Percentiles rank a stretch among this genome's conserved stretches.
phyloP scores from a whole-genome alignment of 768 basidiomycete species.

The Termitomyces sp. region DNA sequence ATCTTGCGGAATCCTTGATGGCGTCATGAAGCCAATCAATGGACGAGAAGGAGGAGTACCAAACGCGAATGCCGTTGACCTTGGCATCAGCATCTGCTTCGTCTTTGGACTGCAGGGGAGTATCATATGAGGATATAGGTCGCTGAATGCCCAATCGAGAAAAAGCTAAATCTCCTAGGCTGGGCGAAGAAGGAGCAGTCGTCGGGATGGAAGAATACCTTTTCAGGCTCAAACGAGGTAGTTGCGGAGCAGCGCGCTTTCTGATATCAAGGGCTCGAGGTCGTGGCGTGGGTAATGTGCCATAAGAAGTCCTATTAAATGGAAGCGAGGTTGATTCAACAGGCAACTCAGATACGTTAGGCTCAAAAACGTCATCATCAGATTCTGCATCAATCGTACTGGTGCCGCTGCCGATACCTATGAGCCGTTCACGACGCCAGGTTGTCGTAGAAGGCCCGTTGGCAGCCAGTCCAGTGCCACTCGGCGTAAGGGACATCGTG shows the following conservation, averaged over 20 bases:
- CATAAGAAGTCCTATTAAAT: slow-evolving; percentile 43
- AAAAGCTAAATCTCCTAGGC: slow-evolving; percentile 32
- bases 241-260: slow-evolving; percentile 30
- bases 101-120: slow-evolving; percentile 30
- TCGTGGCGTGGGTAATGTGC: slow-evolving; percentile 37
- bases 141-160: slow-evolving; percentile 43
- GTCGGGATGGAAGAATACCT: slow-evolving; percentile 32
- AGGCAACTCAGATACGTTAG: slow-evolving; percentile 1
- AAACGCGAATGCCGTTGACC: slow-evolving; percentile 84
- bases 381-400: slow-evolving; percentile 11
- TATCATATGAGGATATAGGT: slow-evolving; percentile 73
- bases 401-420: slow-evolving; percentile 42
- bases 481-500: slow-evolving; percentile 2
- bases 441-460: slow-evolving; percentile 47
- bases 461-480: not conserved
- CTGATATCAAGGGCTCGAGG: slow-evolving; percentile 22
- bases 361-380: not conserved
- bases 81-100: slow-evolving; percentile 51
- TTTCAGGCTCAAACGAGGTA: slow-evolving; percentile 24
- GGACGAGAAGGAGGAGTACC: slow-evolving; percentile 86
- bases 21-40: slow-evolving; percentile 97
- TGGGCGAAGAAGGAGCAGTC: slow-evolving; percentile 29
- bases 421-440: slow-evolving; percentile 56
- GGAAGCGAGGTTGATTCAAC: slow-evolving; percentile 29
- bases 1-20: slow-evolving; percentile 87